Evolutionary conservation across 345 rosid genomes (phyloP).

Genomic region (Dipteronia dyeriana): DNA sequence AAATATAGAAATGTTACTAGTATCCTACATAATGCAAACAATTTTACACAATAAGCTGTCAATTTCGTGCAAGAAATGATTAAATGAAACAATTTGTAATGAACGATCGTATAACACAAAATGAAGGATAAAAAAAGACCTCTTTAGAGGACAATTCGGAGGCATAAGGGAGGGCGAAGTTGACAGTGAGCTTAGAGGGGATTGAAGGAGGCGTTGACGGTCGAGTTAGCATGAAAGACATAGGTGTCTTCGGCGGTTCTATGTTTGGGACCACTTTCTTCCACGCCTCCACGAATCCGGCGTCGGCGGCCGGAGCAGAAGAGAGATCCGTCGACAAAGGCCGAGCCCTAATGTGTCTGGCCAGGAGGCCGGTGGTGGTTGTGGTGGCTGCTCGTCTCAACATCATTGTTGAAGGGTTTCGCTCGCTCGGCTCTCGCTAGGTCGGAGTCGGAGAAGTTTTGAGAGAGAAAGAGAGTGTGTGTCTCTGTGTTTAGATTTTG

Average conservation of each 20-base stretch:
- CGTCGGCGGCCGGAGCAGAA: conserved; percentile 30
- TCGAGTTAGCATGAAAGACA: conserved; percentile 44
- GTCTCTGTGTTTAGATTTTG: too few species aligned
- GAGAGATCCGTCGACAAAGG: conserved; percentile 39
- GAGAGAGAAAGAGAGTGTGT: too few species aligned
- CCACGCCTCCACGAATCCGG: conserved; percentile 45
- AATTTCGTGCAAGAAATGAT: not conserved
- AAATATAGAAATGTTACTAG: too few species aligned
- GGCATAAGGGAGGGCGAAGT: conserved; percentile 52
- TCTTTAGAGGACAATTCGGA: conserved; percentile 44
- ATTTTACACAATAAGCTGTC: not conserved
- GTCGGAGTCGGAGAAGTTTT: conserved; percentile 29
- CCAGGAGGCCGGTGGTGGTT: conserved; percentile 27
- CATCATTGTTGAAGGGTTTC: conserved; percentile 29
- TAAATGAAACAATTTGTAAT: not conserved
- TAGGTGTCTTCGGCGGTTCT: conserved; percentile 52
- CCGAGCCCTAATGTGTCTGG: conserved; percentile 24
- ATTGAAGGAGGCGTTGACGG: conserved; percentile 41
- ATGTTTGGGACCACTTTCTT: conserved; percentile 41
- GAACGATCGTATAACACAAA: not conserved
- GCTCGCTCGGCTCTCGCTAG: conserved; percentile 51
- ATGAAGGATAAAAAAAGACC: conserved; percentile 23
- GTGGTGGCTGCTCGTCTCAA: conserved; percentile 26
- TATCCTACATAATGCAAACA: too few species aligned
- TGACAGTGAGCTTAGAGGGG: conserved; percentile 53